These are phyloP conservation scores for Vanrija pseudolonga DNA, from an alignment of 1,284 basidiomycete species.

Conservation along the genomic window DNA sequence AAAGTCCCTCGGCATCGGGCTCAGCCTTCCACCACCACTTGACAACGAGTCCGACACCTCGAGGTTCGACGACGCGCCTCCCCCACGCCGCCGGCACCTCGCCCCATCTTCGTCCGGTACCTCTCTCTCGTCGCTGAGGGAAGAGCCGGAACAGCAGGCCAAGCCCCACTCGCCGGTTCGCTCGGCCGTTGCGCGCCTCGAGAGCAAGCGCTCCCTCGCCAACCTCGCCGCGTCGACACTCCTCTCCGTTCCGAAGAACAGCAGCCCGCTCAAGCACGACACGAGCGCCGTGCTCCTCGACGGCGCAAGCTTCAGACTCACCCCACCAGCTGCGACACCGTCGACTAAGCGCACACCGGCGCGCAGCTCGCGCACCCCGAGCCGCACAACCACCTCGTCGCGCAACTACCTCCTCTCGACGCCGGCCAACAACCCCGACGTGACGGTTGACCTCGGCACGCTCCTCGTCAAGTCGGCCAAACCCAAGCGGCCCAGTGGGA, in stretches of 20 bases:
- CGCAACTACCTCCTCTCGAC: neutral
- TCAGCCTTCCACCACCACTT: neutral
- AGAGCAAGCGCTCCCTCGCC: no score
- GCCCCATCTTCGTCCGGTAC: neutral
- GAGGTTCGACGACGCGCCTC: no score
- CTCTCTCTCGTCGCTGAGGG: neutral
- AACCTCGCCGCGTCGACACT: neutral
- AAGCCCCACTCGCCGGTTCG: neutral
- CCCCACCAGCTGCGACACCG: constrained; percentile 2
- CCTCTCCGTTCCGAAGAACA: neutral
- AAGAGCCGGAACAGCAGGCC: neutral
- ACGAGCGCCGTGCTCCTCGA: constrained; percentile 3
- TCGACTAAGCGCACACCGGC: neutral
- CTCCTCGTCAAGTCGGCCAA: constrained; percentile 27
- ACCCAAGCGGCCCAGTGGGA: constrained; percentile 31
- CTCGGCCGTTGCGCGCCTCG: neutral
- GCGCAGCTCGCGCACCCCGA: neutral
- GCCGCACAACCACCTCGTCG: neutral
- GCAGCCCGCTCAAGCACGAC: neutral
- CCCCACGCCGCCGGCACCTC: neutral
- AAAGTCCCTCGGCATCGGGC: constrained; percentile 2
- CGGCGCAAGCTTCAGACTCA: constrained; percentile 12
- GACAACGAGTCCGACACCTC: neutral
- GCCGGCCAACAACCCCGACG: constrained; percentile 14
- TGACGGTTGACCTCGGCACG: constrained; percentile 34